phyloP scores from a whole-genome alignment of 768 basidiomycete genomes.

The Suillus sp. region DNA sequence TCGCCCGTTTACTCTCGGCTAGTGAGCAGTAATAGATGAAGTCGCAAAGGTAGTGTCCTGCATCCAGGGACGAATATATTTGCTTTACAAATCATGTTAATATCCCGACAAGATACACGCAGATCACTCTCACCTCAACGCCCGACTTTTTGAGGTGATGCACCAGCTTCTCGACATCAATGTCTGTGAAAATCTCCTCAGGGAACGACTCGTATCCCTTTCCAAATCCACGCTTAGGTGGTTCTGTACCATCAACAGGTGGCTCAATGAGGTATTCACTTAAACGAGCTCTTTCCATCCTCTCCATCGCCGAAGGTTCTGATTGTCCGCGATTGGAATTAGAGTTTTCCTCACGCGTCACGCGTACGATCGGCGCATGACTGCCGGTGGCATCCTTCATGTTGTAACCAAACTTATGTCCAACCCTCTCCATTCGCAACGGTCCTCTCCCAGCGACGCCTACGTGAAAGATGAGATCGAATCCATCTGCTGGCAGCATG shows the following conservation, averaged over 20 bases:
- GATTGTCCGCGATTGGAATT: constrained; percentile 20
- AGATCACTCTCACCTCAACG: constrained; percentile 31
- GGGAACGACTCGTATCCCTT: constrained; percentile 39
- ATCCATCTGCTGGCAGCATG: constrained; percentile 49
- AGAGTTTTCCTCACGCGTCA: constrained; percentile 27
- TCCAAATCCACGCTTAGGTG: constrained; percentile 38
- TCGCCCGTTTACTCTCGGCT: constrained; percentile 58
- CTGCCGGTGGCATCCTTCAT: constrained; percentile 66
- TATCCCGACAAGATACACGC: constrained; percentile 12
- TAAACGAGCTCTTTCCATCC: constrained; percentile 32
- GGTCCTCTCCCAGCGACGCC: constrained; percentile 68
- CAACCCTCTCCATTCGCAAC: constrained; percentile 62
- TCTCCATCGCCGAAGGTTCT: constrained; percentile 28
- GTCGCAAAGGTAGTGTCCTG: constrained; percentile 76
- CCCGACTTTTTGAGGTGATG: constrained; percentile 36
- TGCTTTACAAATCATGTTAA: constrained; percentile 40
- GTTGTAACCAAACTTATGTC: constrained; percentile 68
- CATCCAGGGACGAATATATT: constrained; percentile 73
- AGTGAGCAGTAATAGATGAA: constrained; percentile 78
- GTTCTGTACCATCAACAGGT: constrained; percentile 31
- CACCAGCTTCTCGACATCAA: constrained; percentile 40
- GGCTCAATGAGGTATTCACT: constrained; percentile 30
- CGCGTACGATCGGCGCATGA: constrained; percentile 49
- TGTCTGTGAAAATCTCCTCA: constrained; percentile 39
- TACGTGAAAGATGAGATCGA: constrained; percentile 72